Evolutionary conservation across 31 red algal species (phyloP).

Genomic region (Endocladia muricata): DNA sequence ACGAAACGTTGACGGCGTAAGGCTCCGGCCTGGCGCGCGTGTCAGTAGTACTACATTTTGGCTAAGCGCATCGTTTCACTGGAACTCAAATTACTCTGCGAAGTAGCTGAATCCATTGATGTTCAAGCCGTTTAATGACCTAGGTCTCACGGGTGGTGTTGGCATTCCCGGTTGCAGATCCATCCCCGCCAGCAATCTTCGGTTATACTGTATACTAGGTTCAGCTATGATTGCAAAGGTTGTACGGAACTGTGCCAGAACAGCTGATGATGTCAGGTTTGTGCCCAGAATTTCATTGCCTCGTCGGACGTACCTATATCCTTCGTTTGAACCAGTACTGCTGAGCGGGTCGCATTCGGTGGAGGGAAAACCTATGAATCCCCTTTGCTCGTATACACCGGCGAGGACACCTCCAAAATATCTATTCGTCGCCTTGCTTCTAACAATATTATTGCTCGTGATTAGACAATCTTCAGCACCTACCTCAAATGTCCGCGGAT

Average conservation of each 20-base stretch:
- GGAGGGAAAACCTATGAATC: neutral
- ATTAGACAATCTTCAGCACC: conserved; percentile 19
- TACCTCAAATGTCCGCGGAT: neutral
- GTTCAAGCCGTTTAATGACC: too few species aligned
- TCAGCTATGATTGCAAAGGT: conserved; percentile 14
- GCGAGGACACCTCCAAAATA: conserved; percentile 2
- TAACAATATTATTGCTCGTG: neutral
- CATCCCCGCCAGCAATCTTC: too few species aligned
- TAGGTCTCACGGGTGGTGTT: too few species aligned
- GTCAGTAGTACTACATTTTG: too few species aligned
- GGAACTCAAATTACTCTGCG: too few species aligned
- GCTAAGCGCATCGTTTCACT: too few species aligned
- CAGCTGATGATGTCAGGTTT: too few species aligned
- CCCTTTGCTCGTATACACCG: neutral
- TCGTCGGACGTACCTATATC: conserved; percentile 1
- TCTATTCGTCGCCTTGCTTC: neutral
- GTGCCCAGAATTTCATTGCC: neutral
- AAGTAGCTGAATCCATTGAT: too few species aligned
- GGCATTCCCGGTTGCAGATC: too few species aligned
- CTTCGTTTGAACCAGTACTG: neutral
- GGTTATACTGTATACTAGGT: too few species aligned
- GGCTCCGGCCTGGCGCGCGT: too few species aligned
- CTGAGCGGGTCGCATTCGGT: neutral
- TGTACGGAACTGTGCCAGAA: neutral
- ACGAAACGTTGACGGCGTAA: too few species aligned